Base-by-base conservation (phyloP, 2,329 filamentous ascomycete genomes). In the Leptoxyphium fumago region DNA sequence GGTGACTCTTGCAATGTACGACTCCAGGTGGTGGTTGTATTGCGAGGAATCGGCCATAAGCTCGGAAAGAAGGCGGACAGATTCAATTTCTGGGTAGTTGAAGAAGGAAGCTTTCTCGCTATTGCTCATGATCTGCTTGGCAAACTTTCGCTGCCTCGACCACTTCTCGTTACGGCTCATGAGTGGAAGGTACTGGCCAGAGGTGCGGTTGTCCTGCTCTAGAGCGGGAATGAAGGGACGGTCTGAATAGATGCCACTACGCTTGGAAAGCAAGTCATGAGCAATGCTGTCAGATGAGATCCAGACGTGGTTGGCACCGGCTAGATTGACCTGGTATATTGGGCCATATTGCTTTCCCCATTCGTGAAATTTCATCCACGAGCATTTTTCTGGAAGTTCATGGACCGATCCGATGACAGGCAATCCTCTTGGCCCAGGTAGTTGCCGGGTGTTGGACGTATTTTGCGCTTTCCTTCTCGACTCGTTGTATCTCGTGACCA, bases 1-100 rank as follows among this genome's bases (percentile, higher is more conserved):
- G n/a, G 65, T 70, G n/a, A 69, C 62, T 13, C 66, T 60, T 11
- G 66, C 58, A 34, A 68, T 64, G 55, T 63, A 69, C 0, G 65
- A 67, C 46, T 70, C 66, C 34, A 69, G 52, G 1, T 58, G 58
- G 44, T 65, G 59, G 39, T 68, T 67, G 52, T 69, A 70, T 13
- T 58, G 52, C 7, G 58, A 55, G 1, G 66, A 66, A 13, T 67
- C 60, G 11, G 63, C 59, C 47, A 69, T 55, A 2, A 70, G 56
- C 48, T 69, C 66, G 17, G 61, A 58, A n/a, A 68, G 54, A 50
- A 69, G 58, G 7, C 66, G 66, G 41, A 64, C 63, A 1, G 66
- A 59, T 50, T 70, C 66, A 4, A 69, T 48, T 46, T 68, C 65
- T 2, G 66, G 65, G 44, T 68, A 69, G 10, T 59, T 56, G 50